Evolutionary conservation across 768 basidiomycete species (phyloP).

Genomic region (Termitomyces sp.): DNA sequence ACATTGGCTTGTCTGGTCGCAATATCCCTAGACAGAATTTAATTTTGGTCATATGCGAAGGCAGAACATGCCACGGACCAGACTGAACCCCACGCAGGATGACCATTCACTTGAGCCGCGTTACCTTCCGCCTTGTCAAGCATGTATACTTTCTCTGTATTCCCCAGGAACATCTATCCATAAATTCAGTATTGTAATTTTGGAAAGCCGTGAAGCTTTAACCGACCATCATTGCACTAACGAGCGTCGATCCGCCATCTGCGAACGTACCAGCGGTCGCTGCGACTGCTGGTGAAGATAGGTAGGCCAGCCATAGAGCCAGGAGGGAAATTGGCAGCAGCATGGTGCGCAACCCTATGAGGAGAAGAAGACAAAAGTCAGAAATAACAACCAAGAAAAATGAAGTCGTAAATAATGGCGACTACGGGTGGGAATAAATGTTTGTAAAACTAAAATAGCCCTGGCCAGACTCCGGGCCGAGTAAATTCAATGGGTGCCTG

Average conservation of each 20-base stretch:
- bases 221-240: constrained; percentile 37
- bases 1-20: constrained; percentile 48
- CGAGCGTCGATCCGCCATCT: constrained; percentile 29
- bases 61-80: constrained; percentile 8
- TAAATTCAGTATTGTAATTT: not conserved
- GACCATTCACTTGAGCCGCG: constrained; percentile 45
- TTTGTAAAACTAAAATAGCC: not conserved
- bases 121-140: constrained; percentile 80
- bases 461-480: not conserved
- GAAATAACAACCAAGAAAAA: not conserved
- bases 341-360: constrained; percentile 3
- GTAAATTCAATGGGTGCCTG: not conserved
- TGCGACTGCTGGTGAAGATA: constrained; percentile 19
- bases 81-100: constrained; percentile 51
- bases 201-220: not conserved
- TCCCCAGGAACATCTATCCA: constrained; percentile 61
- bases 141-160: constrained; percentile 66
- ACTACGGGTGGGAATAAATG: not conserved
- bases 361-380: not conserved
- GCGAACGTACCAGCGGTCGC: constrained; percentile 29
- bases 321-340: constrained; percentile 16
- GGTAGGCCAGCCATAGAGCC: constrained; percentile 21
- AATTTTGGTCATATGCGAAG: not conserved
- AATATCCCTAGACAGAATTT: constrained; percentile 45
- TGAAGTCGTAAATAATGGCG: not conserved